Percentiles rank a stretch among this genome's conserved stretches.
These are phyloP conservation scores for Austroboletus novae-zelandiae DNA, from an alignment of 1,284 basidiomycete genomes.

Conservation along the genomic window DNA sequence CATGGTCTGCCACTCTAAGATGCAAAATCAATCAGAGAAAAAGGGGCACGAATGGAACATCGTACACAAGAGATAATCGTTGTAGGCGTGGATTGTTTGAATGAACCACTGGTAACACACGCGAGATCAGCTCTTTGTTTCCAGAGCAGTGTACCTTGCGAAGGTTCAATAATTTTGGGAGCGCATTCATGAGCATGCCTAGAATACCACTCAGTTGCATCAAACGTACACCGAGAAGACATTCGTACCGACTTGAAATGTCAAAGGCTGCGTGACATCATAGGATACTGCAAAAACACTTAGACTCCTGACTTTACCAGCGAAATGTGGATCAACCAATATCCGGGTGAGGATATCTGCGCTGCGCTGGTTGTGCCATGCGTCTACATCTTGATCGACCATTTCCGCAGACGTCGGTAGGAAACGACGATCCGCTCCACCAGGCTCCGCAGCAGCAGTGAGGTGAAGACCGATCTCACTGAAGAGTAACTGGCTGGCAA, in stretches of 20 bases:
- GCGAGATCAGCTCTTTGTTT: slow-evolving; percentile 49
- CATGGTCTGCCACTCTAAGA: slow-evolving; percentile 48
- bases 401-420: slow-evolving; percentile 7
- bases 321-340: slow-evolving; percentile 58
- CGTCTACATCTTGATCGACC: slow-evolving; percentile 35
- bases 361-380: slow-evolving; percentile 58
- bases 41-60: background rate
- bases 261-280: slow-evolving; percentile 48
- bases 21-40: slow-evolving; percentile 1
- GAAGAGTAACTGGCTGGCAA: slow-evolving; percentile 67
- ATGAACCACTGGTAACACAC: slow-evolving; percentile 53
- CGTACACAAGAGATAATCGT: slow-evolving; percentile 54
- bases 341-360: slow-evolving; percentile 69
- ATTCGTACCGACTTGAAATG: slow-evolving; percentile 60
- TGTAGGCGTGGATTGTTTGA: slow-evolving; percentile 48
- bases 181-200: slow-evolving; percentile 68
- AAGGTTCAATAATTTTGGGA: slow-evolving; percentile 59
- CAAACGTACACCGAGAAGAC: background rate
- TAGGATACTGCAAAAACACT: slow-evolving; percentile 53
- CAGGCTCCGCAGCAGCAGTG: slow-evolving; percentile 29
- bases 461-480: slow-evolving; percentile 57
- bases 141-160: slow-evolving; percentile 61
- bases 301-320: slow-evolving; percentile 54
- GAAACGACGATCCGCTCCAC: slow-evolving; percentile 24
- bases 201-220: background rate